phyloP scores from a whole-genome alignment of 208 protist species.

The Leishmania arabica region DNA sequence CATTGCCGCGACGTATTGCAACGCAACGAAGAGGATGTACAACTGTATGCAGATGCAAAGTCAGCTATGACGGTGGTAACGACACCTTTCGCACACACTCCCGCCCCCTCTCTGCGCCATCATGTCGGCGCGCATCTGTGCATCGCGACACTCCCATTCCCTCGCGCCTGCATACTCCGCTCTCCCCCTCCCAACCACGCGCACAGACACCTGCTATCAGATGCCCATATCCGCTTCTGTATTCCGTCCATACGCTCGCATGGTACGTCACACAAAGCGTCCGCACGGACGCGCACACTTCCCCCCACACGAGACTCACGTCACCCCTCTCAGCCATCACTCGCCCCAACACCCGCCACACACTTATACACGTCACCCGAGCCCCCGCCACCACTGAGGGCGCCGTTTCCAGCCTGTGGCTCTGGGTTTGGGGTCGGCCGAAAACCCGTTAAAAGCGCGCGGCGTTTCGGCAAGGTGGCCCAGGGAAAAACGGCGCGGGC shows the following conservation, averaged over 20 bases:
- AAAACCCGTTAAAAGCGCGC: slow-evolving; percentile 36
- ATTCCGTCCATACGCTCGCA: neutral
- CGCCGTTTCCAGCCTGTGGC: slow-evolving; percentile 38
- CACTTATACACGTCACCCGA: neutral
- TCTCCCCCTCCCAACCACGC: neutral
- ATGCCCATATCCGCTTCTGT: neutral
- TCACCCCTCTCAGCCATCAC: neutral
- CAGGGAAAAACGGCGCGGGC: slow-evolving; percentile 36
- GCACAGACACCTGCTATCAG: neutral
- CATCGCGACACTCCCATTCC: neutral
- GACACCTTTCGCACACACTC: neutral
- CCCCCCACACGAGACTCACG: neutral
- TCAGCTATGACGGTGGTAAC: neutral
- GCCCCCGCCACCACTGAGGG: slow-evolving; percentile 19
- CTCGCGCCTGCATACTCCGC: neutral
- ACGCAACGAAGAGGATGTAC: neutral
- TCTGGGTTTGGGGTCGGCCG: slow-evolving; percentile 43
- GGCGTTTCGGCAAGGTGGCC: slow-evolving; percentile 45
- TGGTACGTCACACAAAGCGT: neutral
- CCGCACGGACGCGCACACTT: neutral
- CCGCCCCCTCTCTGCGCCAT: neutral
- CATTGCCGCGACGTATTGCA: neutral
- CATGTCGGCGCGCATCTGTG: neutral
- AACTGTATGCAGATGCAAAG: neutral
- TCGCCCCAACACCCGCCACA: neutral